These are phyloP conservation scores for Elaeis guineensis DNA, from an alignment of 176 grass and related monocot species.

Conservation along the genomic window DNA sequence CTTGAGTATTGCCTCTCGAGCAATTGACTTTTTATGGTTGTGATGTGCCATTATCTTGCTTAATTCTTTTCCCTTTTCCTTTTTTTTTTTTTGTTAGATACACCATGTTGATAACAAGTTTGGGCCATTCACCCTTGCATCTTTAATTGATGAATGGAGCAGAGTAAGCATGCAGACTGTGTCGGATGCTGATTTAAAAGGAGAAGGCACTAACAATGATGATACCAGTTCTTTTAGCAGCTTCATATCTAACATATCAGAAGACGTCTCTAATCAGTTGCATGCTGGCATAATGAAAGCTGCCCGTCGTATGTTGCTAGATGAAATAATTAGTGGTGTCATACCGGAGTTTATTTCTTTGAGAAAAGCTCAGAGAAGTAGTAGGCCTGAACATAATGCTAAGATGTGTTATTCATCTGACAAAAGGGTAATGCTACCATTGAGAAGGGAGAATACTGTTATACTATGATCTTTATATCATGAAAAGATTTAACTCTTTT, in stretches of 20 bases:
- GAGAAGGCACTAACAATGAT: constrained; percentile 2
- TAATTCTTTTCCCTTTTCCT: no score
- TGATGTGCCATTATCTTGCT: no score
- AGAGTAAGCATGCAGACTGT: constrained; percentile 27
- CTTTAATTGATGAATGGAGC: constrained; percentile 70
- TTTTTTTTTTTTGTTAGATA: constrained; percentile 44
- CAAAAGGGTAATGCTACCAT: neutral
- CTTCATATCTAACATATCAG: constrained; percentile 42
- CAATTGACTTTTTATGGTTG: no score
- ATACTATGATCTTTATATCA: no score
- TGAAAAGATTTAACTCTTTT: neutral
- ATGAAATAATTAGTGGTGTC: constrained; percentile 76
- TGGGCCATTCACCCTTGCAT: constrained; percentile 72
- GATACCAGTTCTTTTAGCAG: constrained; percentile 28
- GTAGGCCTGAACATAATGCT: constrained; percentile 35
- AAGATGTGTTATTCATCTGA: constrained; percentile 37
- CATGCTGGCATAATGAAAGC: constrained; percentile 92
- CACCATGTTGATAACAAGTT: constrained; percentile 68
- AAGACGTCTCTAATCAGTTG: constrained; percentile 59
- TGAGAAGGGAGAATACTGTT: no score
- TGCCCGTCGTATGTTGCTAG: constrained; percentile 57
- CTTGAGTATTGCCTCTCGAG: no score
- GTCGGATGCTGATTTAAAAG: constrained; percentile 20
- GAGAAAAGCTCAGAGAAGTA: constrained; percentile 40
- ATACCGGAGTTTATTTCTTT: constrained; percentile 71